Conservation (phyloP, 257 asterid species). For the Gentiana dahurica region DNA sequence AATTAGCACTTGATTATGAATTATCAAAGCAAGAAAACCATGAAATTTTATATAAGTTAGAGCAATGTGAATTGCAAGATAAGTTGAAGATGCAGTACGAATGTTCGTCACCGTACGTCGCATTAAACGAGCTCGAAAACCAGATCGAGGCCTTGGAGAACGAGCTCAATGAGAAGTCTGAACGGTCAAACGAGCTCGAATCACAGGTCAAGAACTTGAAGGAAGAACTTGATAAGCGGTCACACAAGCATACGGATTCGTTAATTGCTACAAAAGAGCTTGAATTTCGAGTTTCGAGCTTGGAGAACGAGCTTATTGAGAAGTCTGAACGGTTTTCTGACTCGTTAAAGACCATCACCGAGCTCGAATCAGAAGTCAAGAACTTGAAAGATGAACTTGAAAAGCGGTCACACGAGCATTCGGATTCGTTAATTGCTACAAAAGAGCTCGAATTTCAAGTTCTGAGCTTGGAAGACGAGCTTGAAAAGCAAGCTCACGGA, state of each 20-base stretch:
- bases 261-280: conserved; percentile 38
- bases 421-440: conserved; percentile 27
- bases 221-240: conserved; percentile 39
- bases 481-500: conserved; percentile 63
- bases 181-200: conserved; percentile 52
- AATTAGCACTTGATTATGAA: conserved; percentile 94
- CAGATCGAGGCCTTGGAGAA: conserved; percentile 63
- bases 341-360: conserved; percentile 37
- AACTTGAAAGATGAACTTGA: conserved; percentile 49
- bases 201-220: conserved; percentile 49
- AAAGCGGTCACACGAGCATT: conserved; percentile 36
- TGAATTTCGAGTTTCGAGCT: conserved; percentile 44
- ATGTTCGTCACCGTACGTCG: conserved; percentile 50
- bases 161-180: conserved; percentile 40
- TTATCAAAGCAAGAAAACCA: conserved; percentile 91
- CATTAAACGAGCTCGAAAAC: conserved; percentile 48
- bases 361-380: conserved; percentile 53
- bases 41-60: conserved; percentile 59
- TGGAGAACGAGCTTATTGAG: conserved; percentile 71
- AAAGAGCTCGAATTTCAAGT: conserved; percentile 52
- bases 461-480: conserved; percentile 71
- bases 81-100: conserved; percentile 85
- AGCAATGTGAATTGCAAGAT: conserved; percentile 82
- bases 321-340: conserved; percentile 34
- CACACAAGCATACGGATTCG: conserved; percentile 37